Evolutionary conservation across 169 alveolate species (phyloP).

Genomic region (Babesia bovis): DNA sequence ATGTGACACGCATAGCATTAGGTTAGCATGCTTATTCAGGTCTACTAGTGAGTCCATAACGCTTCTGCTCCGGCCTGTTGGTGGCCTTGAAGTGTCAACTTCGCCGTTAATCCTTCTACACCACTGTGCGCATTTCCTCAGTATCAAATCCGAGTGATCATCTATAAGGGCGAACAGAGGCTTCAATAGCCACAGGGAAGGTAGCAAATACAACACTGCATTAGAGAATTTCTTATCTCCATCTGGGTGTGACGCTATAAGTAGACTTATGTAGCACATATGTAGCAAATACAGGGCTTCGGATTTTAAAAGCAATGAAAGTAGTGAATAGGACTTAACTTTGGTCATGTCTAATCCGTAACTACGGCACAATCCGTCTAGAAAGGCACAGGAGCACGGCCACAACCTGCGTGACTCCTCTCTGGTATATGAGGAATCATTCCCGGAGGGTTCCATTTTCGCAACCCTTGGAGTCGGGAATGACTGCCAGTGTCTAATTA

Average conservation of each 20-base stretch:
- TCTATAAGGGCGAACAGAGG: slow-evolving; percentile 38
- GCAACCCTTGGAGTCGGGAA: no score
- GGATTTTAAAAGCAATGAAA: slow-evolving; percentile 46
- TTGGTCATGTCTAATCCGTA: slow-evolving; percentile 9
- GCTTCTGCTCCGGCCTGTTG: background rate
- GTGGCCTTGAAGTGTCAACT: background rate
- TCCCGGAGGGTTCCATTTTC: slow-evolving; percentile 5
- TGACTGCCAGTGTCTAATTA: background rate
- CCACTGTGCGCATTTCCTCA: background rate
- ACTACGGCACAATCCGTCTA: slow-evolving; percentile 5
- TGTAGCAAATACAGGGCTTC: slow-evolving; percentile 49
- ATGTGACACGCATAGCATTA: background rate
- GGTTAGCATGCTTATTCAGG: slow-evolving; percentile 4
- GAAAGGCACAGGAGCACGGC: slow-evolving; percentile 4
- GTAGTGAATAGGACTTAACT: slow-evolving; percentile 26
- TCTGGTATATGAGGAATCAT: slow-evolving; percentile 9
- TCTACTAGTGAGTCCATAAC: slow-evolving; percentile 10
- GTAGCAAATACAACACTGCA: slow-evolving; percentile 1
- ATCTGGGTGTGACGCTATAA: slow-evolving; percentile 20
- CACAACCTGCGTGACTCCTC: slow-evolving; percentile 13
- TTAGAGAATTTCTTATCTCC: slow-evolving; percentile 1
- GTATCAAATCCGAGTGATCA: slow-evolving; percentile 13
- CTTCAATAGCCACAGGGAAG: slow-evolving; percentile 54
- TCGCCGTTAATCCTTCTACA: background rate
- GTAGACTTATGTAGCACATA: slow-evolving; percentile 42